Evolutionary conservation across 2,329 filamentous ascomycete species (phyloP), one percentile per base, ranked within the genome.

Genomic region (Penicillium concentricum): DNA sequence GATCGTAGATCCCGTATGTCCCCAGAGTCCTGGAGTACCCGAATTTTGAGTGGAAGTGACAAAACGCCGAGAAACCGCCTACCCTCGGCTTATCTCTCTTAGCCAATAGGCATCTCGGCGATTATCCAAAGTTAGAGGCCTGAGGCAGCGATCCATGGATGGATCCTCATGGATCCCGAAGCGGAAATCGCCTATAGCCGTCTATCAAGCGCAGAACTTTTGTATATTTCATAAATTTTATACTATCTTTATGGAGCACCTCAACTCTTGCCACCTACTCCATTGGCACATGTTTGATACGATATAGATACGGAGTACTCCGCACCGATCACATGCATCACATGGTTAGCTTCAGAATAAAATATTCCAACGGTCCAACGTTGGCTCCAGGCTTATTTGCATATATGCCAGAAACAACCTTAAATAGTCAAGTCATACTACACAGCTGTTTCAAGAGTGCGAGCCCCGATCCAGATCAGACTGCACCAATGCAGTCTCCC

Each of bases 21-120:
- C 46, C 52, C 52, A 55, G 52, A 49, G 47, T 46, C 57, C 57
- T 63, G 57, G 54, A 64, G 62, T 66, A 69, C 51, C 69, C 69
- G 69, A 70, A n/a, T 60, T 63, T 61, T 52, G 59, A 48, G 46
- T 35, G 30, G 38, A 57, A 47, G 26, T 32, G 26, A 18, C 26
- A 59, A 62, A 67, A 59, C 62, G 63, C 63, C 60, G 62, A 66
- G 60, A 56, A 63, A 67, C 54, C 61, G 66, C 62, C 59, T 65
- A 61, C 54, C 65, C 64, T 61, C 64, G 60, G 66, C 54, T 48
- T 30, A 38, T 22, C 30, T 1, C 37, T 44, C 15, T 51, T 16
- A 48, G 54, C 70, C 70, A 73, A 73, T 73, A 35, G 63, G 55
- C 58, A 50, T 0, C 5, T 47, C 34, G 61, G 54, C 61, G 61